These are phyloP conservation scores for Sphaerulina vaccinii DNA, from an alignment of 2,329 filamentous ascomycete species.

Conservation along the genomic window DNA sequence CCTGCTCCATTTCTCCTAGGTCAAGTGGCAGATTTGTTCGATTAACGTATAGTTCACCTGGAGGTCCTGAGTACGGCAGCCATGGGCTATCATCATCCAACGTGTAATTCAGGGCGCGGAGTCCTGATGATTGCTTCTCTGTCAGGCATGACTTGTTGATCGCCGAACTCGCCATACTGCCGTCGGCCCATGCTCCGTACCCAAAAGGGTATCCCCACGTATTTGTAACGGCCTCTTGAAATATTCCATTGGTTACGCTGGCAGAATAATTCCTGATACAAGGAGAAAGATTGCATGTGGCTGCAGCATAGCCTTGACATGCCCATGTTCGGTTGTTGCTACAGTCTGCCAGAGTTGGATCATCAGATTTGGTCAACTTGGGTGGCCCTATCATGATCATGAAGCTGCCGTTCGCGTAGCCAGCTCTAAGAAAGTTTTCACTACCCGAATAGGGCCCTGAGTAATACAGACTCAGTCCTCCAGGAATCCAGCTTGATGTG, in stretches of 20 bases:
- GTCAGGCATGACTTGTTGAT: constrained; percentile 7
- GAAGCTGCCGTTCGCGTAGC: neutral
- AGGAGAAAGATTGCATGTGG: constrained; percentile 1
- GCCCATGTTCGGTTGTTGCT: constrained; percentile 5
- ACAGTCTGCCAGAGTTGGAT: neutral
- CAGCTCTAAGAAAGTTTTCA: too few relatives aligned
- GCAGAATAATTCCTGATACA: constrained; percentile 8
- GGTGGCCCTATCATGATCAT: constrained; percentile 3
- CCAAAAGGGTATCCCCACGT: neutral
- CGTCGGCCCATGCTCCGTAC: neutral
- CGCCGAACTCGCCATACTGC: neutral
- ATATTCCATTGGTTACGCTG: constrained; percentile 1
- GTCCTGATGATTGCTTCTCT: neutral
- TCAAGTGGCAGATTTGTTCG: neutral
- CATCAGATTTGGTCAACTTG: neutral
- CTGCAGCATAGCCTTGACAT: constrained; percentile 9
- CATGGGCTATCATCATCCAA: neutral
- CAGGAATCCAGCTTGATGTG: neutral
- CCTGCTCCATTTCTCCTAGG: neutral
- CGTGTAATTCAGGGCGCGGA: constrained; percentile 2
- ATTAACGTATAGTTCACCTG: neutral
- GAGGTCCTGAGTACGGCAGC: neutral
- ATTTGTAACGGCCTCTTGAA: constrained; percentile 1
- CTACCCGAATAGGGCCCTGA: too few relatives aligned
- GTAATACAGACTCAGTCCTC: constrained; percentile 1